Evolutionary conservation across 2,329 filamentous ascomycete species (phyloP).

Genomic region (Eutypa lata): DNA sequence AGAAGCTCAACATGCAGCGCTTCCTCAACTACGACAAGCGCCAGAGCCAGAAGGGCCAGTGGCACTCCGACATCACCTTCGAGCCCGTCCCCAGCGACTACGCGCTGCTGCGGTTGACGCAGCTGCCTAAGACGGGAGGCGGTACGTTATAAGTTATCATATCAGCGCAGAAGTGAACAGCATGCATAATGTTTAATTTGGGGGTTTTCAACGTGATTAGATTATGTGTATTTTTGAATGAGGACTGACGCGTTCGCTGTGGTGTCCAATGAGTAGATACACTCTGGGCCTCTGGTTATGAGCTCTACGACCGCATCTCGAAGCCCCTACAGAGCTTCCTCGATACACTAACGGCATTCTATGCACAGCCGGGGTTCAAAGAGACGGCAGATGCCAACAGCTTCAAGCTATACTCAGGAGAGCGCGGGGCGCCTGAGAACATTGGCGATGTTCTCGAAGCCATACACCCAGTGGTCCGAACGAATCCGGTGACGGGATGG

Average conservation of each 20-base stretch:
- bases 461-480: constrained; percentile 55
- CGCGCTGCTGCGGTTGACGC: constrained; percentile 43
- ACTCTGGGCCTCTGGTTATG: constrained; percentile 41
- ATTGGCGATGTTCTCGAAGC: constrained; percentile 46
- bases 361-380: constrained; percentile 39
- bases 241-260: no score
- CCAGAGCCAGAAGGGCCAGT: constrained; percentile 43
- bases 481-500: constrained; percentile 63
- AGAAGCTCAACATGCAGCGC: constrained; percentile 46
- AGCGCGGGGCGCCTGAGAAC: constrained; percentile 53
- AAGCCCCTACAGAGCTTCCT: constrained; percentile 46
- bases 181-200: no score
- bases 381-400: constrained; percentile 34
- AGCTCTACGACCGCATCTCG: constrained; percentile 48
- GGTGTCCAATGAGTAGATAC: constrained; percentile 33
- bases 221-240: no score
- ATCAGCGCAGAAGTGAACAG: no score
- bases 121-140: constrained; percentile 44
- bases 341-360: constrained; percentile 42
- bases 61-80: constrained; percentile 56
- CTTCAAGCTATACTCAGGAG: constrained; percentile 42
- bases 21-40: constrained; percentile 33
- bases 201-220: no score
- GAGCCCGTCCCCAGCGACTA: constrained; percentile 56
- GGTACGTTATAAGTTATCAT: constrained; percentile 26